A percentile compares a stretch with the other conserved stretches of the same genome.
phyloP scores from a whole-genome alignment of 768 basidiomycete genomes.

The Leccinum longicurvipes region DNA sequence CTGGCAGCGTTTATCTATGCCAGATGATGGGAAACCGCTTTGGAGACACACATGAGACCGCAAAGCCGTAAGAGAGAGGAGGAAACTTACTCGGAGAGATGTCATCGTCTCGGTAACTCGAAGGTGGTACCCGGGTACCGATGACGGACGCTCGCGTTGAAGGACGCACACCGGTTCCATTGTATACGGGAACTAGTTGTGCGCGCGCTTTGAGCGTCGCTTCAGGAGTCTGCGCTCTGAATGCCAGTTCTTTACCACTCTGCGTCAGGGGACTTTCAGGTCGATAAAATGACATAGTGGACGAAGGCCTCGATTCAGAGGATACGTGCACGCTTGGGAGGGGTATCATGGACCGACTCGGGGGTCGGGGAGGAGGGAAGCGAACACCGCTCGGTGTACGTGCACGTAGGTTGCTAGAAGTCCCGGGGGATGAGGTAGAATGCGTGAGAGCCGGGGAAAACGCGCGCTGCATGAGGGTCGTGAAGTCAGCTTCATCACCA shows the following conservation, averaged over 20 bases:
- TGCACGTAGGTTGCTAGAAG: constrained; percentile 23
- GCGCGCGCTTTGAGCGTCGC: constrained; percentile 55
- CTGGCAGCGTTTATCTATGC: no score
- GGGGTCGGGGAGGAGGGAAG: constrained; percentile 63
- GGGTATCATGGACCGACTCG: constrained; percentile 82
- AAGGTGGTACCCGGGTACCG: constrained; percentile 56
- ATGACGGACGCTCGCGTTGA: constrained; percentile 38
- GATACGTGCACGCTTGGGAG: constrained; percentile 70
- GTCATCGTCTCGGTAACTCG: constrained; percentile 65
- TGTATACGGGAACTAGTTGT: constrained; percentile 56
- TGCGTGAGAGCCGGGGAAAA: constrained; percentile 56
- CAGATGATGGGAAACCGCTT: no score
- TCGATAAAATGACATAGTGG: constrained; percentile 66
- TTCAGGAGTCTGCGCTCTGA: constrained; percentile 70
- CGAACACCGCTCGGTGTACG: constrained; percentile 41
- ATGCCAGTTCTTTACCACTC: constrained; percentile 30
- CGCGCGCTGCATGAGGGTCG: constrained; percentile 52
- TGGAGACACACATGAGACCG: no score
- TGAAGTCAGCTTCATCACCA: constrained; percentile 41
- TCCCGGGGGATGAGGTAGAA: constrained; percentile 43
- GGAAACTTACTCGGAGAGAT: no score
- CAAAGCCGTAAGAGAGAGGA: no score
- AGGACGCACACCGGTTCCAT: constrained; percentile 38
- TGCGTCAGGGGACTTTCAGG: constrained; percentile 51
- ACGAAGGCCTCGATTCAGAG: constrained; percentile 65